Evolutionary conservation across 768 basidiomycete species (phyloP), one percentile per base, ranked within the genome.

Genomic region (Lyophyllum shimeji): DNA sequence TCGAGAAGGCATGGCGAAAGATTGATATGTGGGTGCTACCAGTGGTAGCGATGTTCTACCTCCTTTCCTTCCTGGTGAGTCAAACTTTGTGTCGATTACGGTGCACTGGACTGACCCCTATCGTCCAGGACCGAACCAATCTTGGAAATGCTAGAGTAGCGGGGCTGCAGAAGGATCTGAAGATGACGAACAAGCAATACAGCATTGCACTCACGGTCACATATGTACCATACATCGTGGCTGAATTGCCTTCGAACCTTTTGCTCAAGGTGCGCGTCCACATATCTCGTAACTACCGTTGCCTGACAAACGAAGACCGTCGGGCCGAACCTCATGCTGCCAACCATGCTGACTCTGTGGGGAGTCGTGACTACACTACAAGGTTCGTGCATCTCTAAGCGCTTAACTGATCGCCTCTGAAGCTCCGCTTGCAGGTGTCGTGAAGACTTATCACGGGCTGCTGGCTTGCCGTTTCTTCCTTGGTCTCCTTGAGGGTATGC

Each of bases 221-320:
- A 1, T 80, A 78, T 55, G 69, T 80, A 1, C 82, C 83, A 0
- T 86, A 85, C 50, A 83, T 85, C 51, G 65, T 70, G 4, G 78
- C 82, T 7, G 85, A 87, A 59, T 68, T 87, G 17, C 85, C 85
- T 7, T 82, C 84, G 1, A 86, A 85, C 63, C 67, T 86, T 29
- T 60, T 84, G 25, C 75, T 86, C 25, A 84, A 83, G 70, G 79
- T 78, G 31, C 6, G 71, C 61, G 12, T 31, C 12, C 3, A 37
- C 11, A 15, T 7, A 34, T 21, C 12, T 48, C 15, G 7, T 39
- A 27, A 29, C 5, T 39, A 24, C 2, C n/a, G 8, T 20, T 27
- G 12, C 25, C 48, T 52, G 12, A 37, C 7, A 15, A 1, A 31
- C 11, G 0, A 29, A 63, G 62, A 42, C 56, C 11, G 62, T 63